These are phyloP conservation scores for Pholiota molesta DNA, from an alignment of 768 basidiomycete species.

Conservation along the genomic window DNA sequence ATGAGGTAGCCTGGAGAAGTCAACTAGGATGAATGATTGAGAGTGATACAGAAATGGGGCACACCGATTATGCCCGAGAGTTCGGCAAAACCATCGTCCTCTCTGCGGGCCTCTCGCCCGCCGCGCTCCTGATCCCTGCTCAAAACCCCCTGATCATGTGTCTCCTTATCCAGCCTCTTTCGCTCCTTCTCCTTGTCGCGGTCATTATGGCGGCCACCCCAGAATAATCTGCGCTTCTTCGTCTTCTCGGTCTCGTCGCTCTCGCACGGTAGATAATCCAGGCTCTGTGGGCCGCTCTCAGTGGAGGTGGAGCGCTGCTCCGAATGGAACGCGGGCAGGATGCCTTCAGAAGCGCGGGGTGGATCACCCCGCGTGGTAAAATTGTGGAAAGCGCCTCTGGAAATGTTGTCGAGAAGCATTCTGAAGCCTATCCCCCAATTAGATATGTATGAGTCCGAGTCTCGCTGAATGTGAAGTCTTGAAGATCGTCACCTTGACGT, in stretches of 20 bases:
- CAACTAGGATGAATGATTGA: background rate
- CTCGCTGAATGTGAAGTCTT: too few species aligned
- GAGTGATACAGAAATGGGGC: conserved; percentile 11
- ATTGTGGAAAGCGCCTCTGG: background rate
- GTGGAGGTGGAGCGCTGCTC: conserved; percentile 35
- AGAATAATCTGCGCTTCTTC: conserved; percentile 55
- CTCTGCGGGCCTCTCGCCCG: conserved; percentile 22
- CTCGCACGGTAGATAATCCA: conserved; percentile 25
- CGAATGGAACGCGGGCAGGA: conserved; percentile 31
- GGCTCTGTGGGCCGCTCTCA: conserved; percentile 33
- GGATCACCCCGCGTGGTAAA: background rate
- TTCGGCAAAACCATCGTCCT: conserved; percentile 50
- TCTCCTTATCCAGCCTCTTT: conserved; percentile 36
- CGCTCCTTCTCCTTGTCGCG: conserved; percentile 41
- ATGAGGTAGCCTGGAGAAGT: conserved; percentile 62
- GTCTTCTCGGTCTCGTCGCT: conserved; percentile 38
- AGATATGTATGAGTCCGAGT: too few species aligned
- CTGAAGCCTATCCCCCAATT: too few species aligned
- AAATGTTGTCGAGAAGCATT: background rate
- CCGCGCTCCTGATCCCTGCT: conserved; percentile 34
- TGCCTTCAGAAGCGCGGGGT: conserved; percentile 16
- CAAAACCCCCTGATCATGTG: background rate
- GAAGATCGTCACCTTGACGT: too few species aligned
- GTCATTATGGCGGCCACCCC: conserved; percentile 41
- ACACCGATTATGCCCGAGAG: conserved; percentile 75